These are phyloP conservation scores for Solanum pennellii DNA, from an alignment of 257 asterid species.

Conservation along the genomic window DNA sequence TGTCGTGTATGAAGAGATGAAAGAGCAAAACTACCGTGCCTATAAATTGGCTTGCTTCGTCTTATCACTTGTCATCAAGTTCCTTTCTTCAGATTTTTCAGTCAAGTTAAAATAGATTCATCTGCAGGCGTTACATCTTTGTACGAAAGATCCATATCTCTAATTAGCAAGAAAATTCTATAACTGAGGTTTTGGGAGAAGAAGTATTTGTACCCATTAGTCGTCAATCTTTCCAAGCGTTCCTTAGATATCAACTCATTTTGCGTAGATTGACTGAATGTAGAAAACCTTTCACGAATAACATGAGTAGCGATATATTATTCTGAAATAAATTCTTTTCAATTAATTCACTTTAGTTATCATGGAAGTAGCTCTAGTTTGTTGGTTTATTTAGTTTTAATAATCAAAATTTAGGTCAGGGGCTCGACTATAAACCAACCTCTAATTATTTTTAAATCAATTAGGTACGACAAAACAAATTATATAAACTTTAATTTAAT, in stretches of 20 bases:
- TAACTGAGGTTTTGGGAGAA: no score
- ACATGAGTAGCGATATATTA: not conserved
- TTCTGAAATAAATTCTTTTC: no score
- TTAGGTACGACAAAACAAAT: not conserved
- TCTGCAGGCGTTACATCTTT: no score
- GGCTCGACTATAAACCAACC: not conserved
- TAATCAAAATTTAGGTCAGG: not conserved
- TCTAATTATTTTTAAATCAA: not conserved
- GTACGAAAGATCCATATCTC: no score
- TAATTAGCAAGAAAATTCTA: no score
- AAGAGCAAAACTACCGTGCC: no score
- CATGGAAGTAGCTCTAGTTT: not conserved
- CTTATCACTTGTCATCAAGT: not conserved
- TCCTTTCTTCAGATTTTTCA: no score
- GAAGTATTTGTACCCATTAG: no score
- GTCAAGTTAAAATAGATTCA: no score
- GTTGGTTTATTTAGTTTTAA: not conserved
- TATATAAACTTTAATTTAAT: no score
- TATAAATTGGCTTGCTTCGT: not conserved
- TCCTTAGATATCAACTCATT: not conserved
- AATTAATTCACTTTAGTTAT: not conserved
- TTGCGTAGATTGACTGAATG: no score
- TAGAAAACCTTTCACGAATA: not conserved
- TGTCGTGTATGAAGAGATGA: not conserved
- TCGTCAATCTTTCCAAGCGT: no score